Percentiles rank a stretch among this genome's conserved stretches.
Conservation (phyloP, 106 monocot species). For the Cymbidium sinense region DNA sequence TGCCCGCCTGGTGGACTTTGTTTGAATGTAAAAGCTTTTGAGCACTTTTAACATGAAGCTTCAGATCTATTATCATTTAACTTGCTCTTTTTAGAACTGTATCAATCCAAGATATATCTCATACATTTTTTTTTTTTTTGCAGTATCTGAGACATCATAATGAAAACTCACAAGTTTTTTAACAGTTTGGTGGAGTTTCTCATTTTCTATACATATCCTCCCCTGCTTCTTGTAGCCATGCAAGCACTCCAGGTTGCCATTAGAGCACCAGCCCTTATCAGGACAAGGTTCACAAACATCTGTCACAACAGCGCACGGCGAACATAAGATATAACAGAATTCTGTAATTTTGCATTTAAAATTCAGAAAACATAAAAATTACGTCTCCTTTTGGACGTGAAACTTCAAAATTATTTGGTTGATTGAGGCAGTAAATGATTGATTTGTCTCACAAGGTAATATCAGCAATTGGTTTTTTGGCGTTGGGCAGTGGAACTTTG, state of each 20-base stretch:
- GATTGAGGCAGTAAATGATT: not conserved
- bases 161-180: slow-evolving; percentile 48
- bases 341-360: not conserved
- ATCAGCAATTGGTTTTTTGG: not conserved
- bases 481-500: not conserved
- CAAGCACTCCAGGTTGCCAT: slow-evolving; percentile 53
- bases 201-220: slow-evolving; percentile 68
- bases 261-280: slow-evolving; percentile 51
- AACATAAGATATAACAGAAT: not conserved
- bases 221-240: slow-evolving; percentile 73
- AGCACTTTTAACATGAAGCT: not conserved
- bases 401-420: not conserved
- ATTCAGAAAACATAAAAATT: not conserved
- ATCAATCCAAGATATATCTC: not conserved
- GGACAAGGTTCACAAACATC: slow-evolving; percentile 87
- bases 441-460: not conserved
- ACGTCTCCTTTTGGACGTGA: not conserved
- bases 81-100: not conserved
- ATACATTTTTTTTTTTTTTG: not conserved
- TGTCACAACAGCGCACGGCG: slow-evolving; percentile 10
- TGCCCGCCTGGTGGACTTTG: not conserved
- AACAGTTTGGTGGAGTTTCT: slow-evolving; percentile 38
- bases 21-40: not conserved
- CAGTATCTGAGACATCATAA: not conserved
- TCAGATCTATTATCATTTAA: not conserved